Evolutionary conservation across 352 stramenopile genomes (phyloP).

Genomic region (Halophytophthora polymorphica): DNA sequence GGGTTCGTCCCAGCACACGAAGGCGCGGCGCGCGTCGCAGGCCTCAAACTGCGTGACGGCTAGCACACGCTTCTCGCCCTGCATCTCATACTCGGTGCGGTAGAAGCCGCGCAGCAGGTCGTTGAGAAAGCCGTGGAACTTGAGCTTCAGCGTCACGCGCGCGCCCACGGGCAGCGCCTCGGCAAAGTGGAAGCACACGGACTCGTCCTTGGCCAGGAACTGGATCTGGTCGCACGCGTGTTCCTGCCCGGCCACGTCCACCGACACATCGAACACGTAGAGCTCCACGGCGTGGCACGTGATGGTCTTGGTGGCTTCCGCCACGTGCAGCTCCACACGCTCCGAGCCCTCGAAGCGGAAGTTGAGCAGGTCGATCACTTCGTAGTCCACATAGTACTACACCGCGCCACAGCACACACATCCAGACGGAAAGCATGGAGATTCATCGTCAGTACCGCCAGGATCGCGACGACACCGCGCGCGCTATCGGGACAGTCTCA

Average conservation of each 20-base stretch:
- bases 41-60: constrained; percentile 86
- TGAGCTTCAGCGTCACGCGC: constrained; percentile 36
- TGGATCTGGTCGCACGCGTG: constrained; percentile 45
- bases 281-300: constrained; percentile 95
- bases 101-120: constrained; percentile 97
- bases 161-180: constrained; percentile 31
- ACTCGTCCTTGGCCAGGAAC: constrained; percentile 49
- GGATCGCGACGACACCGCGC: not conserved
- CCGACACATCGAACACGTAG: constrained; percentile 70
- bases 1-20: constrained; percentile 98
- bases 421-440: not conserved
- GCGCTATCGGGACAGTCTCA: too few relatives aligned
- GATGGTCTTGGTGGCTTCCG: constrained; percentile 70
- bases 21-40: constrained; percentile 89
- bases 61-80: constrained; percentile 91
- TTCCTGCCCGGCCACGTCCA: constrained; percentile 24
- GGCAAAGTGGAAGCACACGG: constrained; percentile 56
- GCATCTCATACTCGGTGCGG: constrained; percentile 89
- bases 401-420: not conserved
- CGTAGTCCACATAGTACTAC: constrained; percentile 73
- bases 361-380: constrained; percentile 74
- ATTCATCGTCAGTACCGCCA: constrained; percentile 2
- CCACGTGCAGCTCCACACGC: constrained; percentile 47
- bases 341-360: constrained; percentile 76
- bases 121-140: constrained; percentile 78